A percentile compares a stretch with the other conserved stretches of the same genome.
Evolutionary conservation across 2,329 filamentous ascomycete genomes (phyloP).

Genomic region (Nectriaceae sp.): DNA sequence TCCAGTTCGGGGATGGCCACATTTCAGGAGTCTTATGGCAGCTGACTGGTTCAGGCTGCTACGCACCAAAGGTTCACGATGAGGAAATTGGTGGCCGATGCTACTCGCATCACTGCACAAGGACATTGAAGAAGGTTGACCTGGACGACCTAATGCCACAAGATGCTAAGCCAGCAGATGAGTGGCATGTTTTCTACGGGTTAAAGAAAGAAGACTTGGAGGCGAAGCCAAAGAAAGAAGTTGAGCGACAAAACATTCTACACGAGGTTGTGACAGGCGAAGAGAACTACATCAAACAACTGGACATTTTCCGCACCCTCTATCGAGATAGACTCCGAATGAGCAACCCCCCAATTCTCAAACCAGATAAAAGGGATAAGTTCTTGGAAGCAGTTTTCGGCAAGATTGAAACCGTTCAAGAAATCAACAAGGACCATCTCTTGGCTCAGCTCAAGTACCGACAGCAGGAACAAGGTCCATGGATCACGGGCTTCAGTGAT

Average conservation of each 20-base stretch:
- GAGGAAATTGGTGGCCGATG: constrained; percentile 72
- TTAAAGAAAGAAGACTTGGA: constrained; percentile 77
- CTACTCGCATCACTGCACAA: constrained; percentile 91
- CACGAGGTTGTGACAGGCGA: constrained; percentile 96
- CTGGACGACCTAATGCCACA: constrained; percentile 72
- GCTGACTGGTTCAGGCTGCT: constrained; percentile 87
- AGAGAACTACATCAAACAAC: constrained; percentile 84
- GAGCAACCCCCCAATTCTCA: constrained; percentile 78
- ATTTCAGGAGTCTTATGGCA: constrained; percentile 93
- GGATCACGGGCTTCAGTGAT: constrained; percentile 91
- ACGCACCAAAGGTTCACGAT: constrained; percentile 81
- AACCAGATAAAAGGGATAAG: constrained; percentile 72
- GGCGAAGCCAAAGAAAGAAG: constrained; percentile 76
- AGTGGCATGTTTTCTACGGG: constrained; percentile 90
- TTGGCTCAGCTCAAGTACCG: constrained; percentile 94
- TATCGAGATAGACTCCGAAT: constrained; percentile 80
- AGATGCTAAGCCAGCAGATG: constrained; percentile 66
- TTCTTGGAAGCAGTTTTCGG: constrained; percentile 89
- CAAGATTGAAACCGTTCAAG: constrained; percentile 83
- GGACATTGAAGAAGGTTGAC: constrained; percentile 93
- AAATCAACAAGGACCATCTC: constrained; percentile 90
- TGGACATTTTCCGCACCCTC: constrained; percentile 81
- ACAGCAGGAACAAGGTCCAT: constrained; percentile 94
- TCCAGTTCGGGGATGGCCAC: constrained; percentile 80
- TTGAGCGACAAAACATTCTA: constrained; percentile 89